phyloP scores from a whole-genome alignment of 345 rosid genomes.

The Isatis tinctoria region DNA sequence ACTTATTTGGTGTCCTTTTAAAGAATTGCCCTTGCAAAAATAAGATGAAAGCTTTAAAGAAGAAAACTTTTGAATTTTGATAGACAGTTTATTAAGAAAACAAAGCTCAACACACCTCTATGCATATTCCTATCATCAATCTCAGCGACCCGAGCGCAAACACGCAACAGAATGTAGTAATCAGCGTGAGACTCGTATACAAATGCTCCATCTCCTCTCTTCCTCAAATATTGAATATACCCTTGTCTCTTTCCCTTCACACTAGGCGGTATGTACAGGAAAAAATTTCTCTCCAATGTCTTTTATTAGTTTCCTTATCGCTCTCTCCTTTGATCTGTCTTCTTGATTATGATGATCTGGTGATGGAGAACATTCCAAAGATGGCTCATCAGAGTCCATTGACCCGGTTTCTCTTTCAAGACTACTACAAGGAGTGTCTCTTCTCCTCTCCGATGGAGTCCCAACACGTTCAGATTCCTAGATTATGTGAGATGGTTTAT shows the following conservation, averaged over 20 bases:
- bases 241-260: conserved; percentile 49
- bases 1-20: too few relatives aligned
- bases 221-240: conserved; percentile 65
- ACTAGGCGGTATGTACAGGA: conserved; percentile 70
- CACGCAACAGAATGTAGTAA: conserved; percentile 71
- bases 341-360: background rate
- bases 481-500: background rate
- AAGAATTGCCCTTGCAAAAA: too few relatives aligned
- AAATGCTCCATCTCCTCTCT: conserved; percentile 47
- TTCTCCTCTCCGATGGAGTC: conserved; percentile 33
- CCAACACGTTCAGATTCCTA: background rate
- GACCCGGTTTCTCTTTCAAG: background rate
- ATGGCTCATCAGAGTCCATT: background rate
- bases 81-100: background rate
- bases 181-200: conserved; percentile 69
- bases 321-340: conserved; percentile 18
- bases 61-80: too few relatives aligned
- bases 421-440: conserved; percentile 23
- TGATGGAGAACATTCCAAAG: background rate
- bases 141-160: conserved; percentile 56
- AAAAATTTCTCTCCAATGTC: conserved; percentile 70
- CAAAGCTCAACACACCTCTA: conserved; percentile 57
- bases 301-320: conserved; percentile 41
- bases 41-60: too few relatives aligned
- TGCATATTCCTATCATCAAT: conserved; percentile 70